These are phyloP conservation scores for Morella rubra DNA, from an alignment of 306 rosid species.

Conservation along the genomic window DNA sequence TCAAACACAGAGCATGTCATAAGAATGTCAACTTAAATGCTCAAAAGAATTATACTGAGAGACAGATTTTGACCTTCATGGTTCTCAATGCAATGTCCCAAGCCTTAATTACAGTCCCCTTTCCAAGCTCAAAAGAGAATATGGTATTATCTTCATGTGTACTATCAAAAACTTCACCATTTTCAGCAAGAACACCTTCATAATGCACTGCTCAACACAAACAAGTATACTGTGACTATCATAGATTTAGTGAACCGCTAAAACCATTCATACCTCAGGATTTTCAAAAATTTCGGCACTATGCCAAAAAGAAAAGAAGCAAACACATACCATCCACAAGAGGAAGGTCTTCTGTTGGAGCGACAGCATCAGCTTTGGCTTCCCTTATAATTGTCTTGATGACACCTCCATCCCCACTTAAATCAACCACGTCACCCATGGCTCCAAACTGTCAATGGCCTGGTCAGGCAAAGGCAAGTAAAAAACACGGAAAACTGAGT, in stretches of 20 bases:
- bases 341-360: constrained; percentile 84
- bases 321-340: constrained; percentile 75
- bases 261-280: neutral
- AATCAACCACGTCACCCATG: constrained; percentile 81
- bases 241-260: neutral
- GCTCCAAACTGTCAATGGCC: constrained; percentile 39
- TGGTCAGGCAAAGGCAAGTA: constrained; percentile 4
- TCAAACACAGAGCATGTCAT: constrained; percentile 25
- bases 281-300: neutral
- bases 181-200: constrained; percentile 79
- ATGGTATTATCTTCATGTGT: constrained; percentile 87
- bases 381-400: constrained; percentile 70
- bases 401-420: constrained; percentile 92
- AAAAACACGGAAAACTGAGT: constrained; percentile 6
- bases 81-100: constrained; percentile 93
- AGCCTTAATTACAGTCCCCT: constrained; percentile 85
- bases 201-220: constrained; percentile 71
- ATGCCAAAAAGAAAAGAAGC: neutral
- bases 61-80: constrained; percentile 67
- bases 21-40: constrained; percentile 1
- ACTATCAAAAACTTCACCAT: constrained; percentile 86
- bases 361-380: constrained; percentile 68
- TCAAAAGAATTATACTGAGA: neutral
- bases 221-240: neutral
- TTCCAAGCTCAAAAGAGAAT: constrained; percentile 94